A percentile compares a stretch with the other conserved stretches of the same genome.
phyloP scores from a whole-genome alignment of 208 protist species.

The Leishmania tarentolae region DNA sequence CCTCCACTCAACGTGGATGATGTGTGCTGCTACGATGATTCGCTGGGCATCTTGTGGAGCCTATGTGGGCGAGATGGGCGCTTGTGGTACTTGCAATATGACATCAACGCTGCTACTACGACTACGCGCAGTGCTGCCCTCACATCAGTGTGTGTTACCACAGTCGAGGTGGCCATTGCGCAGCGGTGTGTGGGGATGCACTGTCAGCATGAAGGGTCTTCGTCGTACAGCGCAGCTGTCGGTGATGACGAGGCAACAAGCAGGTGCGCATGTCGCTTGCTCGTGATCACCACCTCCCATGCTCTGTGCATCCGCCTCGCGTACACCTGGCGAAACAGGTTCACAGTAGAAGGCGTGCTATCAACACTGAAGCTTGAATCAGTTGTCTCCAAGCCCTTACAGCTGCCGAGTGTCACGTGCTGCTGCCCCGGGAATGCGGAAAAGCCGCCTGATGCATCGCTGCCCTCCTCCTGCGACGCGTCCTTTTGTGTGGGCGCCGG shows the following conservation, averaged over 20 bases:
- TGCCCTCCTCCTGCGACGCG: neutral
- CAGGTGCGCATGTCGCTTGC: neutral
- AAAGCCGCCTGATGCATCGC: neutral
- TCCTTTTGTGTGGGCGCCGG: constrained; percentile 25
- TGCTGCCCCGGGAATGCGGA: constrained; percentile 9
- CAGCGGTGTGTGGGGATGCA: constrained; percentile 22
- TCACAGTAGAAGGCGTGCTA: neutral
- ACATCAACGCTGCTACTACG: neutral
- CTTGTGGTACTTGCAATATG: constrained; percentile 9
- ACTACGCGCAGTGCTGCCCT: neutral
- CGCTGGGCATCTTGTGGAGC: constrained; percentile 24
- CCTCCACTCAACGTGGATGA: constrained; percentile 11
- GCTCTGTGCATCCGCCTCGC: neutral
- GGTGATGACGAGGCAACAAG: neutral
- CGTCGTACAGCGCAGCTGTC: neutral
- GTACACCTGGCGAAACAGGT: neutral
- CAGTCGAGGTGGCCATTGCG: constrained; percentile 2
- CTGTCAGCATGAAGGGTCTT: constrained; percentile 2
- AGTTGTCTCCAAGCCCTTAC: constrained; percentile 13
- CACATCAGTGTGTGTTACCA: constrained; percentile 12
- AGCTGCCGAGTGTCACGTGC: constrained; percentile 20
- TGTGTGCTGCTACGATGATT: constrained; percentile 25
- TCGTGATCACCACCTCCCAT: constrained; percentile 8
- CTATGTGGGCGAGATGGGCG: constrained; percentile 11
- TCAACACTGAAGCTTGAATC: constrained; percentile 8